phyloP scores from a whole-genome alignment of 768 basidiomycete species.

The Leccinellum albellum region DNA sequence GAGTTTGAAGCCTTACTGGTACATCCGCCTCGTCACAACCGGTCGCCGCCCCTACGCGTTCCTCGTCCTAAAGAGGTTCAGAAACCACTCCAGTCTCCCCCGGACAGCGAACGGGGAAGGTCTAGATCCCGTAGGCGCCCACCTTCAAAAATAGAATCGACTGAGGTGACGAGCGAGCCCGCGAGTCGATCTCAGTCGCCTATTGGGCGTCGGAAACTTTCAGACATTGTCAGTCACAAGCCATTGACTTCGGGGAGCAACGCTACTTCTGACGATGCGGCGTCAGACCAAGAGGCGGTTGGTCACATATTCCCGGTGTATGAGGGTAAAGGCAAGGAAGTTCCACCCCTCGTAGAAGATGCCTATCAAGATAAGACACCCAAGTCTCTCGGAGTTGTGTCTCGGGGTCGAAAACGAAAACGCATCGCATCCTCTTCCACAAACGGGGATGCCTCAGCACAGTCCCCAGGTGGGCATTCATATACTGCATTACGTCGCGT shows the following conservation, averaged over 20 bases:
- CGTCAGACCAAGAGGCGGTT: slow-evolving; percentile 1
- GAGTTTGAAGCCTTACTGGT: slow-evolving; percentile 29
- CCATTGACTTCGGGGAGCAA: not conserved
- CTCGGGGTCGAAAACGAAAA: slow-evolving; percentile 24
- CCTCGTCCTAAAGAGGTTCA: not conserved
- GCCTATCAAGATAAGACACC: slow-evolving; percentile 5
- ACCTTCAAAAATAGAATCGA: not conserved
- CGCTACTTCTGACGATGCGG: not conserved
- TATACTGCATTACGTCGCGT: slow-evolving; percentile 1
- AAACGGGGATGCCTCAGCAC: slow-evolving; percentile 1
- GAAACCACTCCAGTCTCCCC: slow-evolving; percentile 14
- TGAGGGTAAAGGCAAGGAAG: slow-evolving; percentile 22
- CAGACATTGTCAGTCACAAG: slow-evolving; percentile 5
- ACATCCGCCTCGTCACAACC: slow-evolving; percentile 17
- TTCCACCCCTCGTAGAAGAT: not conserved
- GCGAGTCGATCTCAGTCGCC: slow-evolving; percentile 3
- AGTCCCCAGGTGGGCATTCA: slow-evolving; percentile 21
- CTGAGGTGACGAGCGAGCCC: not conserved
- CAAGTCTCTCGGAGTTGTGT: slow-evolving; percentile 7
- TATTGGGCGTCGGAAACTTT: slow-evolving; percentile 8
- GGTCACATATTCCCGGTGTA: not conserved
- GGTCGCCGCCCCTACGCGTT: slow-evolving; percentile 5
- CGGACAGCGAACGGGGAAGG: slow-evolving; percentile 13
- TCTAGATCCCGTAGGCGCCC: slow-evolving; percentile 9
- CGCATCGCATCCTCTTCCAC: slow-evolving; percentile 19